Conservation (phyloP, 495 filamentous ascomycete genomes). For the Parachaetomium inaequale region DNA sequence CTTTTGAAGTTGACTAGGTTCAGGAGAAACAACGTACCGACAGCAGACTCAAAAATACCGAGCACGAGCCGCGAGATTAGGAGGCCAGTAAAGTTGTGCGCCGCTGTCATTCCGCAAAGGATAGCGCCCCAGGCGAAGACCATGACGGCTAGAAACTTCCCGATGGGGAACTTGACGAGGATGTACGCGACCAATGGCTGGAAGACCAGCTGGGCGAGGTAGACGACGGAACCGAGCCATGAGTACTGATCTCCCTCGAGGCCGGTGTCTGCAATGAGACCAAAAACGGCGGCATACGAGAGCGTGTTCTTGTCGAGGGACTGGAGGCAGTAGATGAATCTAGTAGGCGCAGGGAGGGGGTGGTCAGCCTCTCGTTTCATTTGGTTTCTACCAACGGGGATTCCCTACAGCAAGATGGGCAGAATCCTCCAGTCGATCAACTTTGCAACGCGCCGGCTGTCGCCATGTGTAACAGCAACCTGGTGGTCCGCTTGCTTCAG, state of each 20-base stretch:
- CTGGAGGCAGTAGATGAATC: conserved; percentile 6
- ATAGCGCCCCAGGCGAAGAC: conserved; percentile 6
- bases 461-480: background rate
- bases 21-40: background rate
- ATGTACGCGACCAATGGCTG: conserved; percentile 4
- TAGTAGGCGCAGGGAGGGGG: background rate
- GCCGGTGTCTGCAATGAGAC: background rate
- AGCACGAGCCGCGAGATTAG: conserved; percentile 4
- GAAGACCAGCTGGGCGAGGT: conserved; percentile 4
- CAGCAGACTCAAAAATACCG: conserved; percentile 1
- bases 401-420: background rate
- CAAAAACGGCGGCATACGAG: conserved; percentile 1
- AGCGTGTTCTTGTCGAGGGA: conserved; percentile 6
- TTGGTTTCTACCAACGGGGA: background rate
- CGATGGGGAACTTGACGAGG: conserved; percentile 4
- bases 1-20: background rate
- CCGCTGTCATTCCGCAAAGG: background rate
- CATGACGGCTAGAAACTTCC: conserved; percentile 1
- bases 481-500: conserved; percentile 4
- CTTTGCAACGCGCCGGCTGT: conserved; percentile 1
- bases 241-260: conserved; percentile 2
- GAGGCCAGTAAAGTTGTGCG: background rate
- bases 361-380: background rate
- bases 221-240: conserved; percentile 5
- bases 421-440: conserved; percentile 4